Conservation (phyloP, 768 basidiomycete genomes). For the Boletus sp. region DNA sequence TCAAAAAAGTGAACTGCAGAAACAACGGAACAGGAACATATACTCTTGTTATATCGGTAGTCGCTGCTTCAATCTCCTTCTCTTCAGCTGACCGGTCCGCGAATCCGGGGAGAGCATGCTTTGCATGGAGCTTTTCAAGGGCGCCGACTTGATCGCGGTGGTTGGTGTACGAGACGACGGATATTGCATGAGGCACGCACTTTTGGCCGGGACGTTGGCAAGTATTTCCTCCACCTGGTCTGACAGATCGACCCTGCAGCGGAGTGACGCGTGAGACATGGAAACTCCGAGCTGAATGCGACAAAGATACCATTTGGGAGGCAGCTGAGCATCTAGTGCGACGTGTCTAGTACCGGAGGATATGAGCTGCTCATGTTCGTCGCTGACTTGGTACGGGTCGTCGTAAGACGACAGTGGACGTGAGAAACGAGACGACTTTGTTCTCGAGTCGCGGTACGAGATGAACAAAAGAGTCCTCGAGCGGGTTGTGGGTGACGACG, state of each 20-base stretch:
- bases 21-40: slow-evolving; percentile 22
- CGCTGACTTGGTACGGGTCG: slow-evolving; percentile 43
- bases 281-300: background rate
- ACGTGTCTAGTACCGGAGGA: slow-evolving; percentile 39
- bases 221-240: slow-evolving; percentile 87
- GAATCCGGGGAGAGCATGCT: slow-evolving; percentile 94
- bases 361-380: slow-evolving; percentile 71
- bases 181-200: slow-evolving; percentile 45
- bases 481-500: slow-evolving; percentile 58
- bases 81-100: slow-evolving; percentile 93
- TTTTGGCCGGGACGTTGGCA: slow-evolving; percentile 66
- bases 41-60: slow-evolving; percentile 87
- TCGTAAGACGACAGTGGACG: slow-evolving; percentile 43
- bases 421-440: slow-evolving; percentile 41
- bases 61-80: slow-evolving; percentile 85
- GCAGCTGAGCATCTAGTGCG: slow-evolving; percentile 58
- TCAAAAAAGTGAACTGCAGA: background rate
- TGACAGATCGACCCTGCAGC: slow-evolving; percentile 82
- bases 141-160: slow-evolving; percentile 57
- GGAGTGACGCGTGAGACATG: slow-evolving; percentile 18
- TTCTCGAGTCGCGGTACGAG: slow-evolving; percentile 82
- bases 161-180: slow-evolving; percentile 12
- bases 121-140: slow-evolving; percentile 95
- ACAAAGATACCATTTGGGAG: slow-evolving; percentile 76
- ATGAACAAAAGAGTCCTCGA: slow-evolving; percentile 91